Evolutionary conservation across 352 stramenopile genomes (phyloP).

Genomic region (Phytopythium montanum): DNA sequence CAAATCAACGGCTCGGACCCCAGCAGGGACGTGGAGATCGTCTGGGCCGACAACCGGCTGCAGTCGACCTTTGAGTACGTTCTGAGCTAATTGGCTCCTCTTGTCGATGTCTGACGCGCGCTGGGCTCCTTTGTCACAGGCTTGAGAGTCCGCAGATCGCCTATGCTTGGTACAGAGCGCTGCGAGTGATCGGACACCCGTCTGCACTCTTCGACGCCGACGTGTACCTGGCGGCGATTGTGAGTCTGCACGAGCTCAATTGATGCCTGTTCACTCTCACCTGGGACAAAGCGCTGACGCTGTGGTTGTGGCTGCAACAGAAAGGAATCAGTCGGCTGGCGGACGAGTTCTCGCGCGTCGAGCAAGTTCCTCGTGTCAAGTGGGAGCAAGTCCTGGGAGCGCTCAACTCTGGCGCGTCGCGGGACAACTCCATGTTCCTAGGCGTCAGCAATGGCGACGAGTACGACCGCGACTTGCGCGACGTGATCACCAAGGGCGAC

Average conservation of each 20-base stretch:
- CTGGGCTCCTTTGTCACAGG: conserved; percentile 6
- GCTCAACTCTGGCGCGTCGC: conserved; percentile 44
- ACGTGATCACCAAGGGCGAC: conserved; percentile 18
- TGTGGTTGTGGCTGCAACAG: conserved; percentile 14
- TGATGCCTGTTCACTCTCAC: background rate
- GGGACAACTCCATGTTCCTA: conserved; percentile 41
- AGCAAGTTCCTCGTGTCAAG: conserved; percentile 64
- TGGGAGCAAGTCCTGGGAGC: conserved; percentile 72
- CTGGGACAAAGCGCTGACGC: background rate
- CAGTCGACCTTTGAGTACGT: conserved; percentile 67
- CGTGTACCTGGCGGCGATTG: conserved; percentile 79
- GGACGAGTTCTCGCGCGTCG: conserved; percentile 67
- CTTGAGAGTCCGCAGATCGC: conserved; percentile 68
- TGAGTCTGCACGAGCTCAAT: conserved; percentile 14
- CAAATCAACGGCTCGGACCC: conserved; percentile 52
- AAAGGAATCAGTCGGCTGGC: conserved; percentile 79
- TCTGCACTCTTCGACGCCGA: conserved; percentile 78
- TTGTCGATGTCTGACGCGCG: background rate
- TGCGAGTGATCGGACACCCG: conserved; percentile 81
- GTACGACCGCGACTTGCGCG: conserved; percentile 14
- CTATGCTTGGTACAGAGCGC: conserved; percentile 81
- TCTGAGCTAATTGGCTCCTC: background rate
- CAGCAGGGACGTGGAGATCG: conserved; percentile 66
- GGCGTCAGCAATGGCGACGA: conserved; percentile 34
- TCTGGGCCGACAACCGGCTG: conserved; percentile 61